Percentiles rank a stretch among this genome's conserved stretches.
These are phyloP conservation scores for Solanum neorickii DNA, from an alignment of 257 asterid species.

Conservation along the genomic window DNA sequence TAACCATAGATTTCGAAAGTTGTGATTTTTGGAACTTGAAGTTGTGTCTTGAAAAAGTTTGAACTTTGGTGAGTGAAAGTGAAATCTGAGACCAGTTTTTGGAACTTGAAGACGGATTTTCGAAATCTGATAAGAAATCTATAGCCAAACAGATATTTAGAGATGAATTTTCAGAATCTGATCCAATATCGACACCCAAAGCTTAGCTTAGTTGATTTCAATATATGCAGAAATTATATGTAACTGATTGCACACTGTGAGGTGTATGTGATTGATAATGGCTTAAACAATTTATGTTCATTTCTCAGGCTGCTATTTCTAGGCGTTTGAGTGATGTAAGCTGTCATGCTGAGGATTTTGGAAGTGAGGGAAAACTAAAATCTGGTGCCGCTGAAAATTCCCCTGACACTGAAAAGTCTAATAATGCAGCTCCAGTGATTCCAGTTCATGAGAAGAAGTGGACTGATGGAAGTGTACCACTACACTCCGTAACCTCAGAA, in stretches of 20 bases:
- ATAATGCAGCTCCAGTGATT: constrained; percentile 52
- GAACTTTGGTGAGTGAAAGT: background rate
- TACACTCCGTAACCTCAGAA: constrained; percentile 52
- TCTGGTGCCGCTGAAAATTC: constrained; percentile 13
- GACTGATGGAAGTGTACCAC: constrained; percentile 83
- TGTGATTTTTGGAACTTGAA: background rate
- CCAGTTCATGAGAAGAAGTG: constrained; percentile 94
- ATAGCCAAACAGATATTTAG: background rate
- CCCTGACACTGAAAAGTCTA: constrained; percentile 20
- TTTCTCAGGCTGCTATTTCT: constrained; percentile 83
- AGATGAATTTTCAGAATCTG: background rate
- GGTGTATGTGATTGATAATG: background rate
- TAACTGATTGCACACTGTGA: background rate
- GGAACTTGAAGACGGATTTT: background rate
- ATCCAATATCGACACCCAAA: background rate
- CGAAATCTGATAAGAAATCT: background rate
- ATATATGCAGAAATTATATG: background rate
- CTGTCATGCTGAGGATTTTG: constrained; percentile 27
- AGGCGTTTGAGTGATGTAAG: constrained; percentile 85
- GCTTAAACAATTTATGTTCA: background rate
- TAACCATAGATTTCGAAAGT: background rate
- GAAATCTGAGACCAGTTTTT: background rate
- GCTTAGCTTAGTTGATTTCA: background rate
- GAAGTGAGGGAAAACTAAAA: constrained; percentile 22
- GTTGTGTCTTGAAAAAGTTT: background rate